Conservation (phyloP, 2,329 filamentous ascomycete species). For the Coniochaeta sp. region DNA sequence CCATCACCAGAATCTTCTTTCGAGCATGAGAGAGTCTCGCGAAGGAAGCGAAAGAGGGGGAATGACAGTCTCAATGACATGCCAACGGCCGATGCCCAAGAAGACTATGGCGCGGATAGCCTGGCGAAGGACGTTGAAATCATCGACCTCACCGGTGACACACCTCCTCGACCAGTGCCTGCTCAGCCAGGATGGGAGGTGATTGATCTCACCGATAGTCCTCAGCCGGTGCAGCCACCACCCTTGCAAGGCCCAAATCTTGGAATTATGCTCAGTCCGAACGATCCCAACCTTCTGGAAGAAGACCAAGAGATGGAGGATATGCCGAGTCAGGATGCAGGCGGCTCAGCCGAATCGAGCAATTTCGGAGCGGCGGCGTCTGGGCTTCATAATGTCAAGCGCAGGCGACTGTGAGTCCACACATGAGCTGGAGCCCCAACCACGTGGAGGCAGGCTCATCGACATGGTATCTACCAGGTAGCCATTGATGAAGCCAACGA, state of each 20-base stretch:
- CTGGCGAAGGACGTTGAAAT: neutral
- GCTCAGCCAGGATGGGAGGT: too few species aligned
- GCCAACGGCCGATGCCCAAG: neutral
- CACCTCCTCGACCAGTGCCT: neutral
- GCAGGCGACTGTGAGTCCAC: too few species aligned
- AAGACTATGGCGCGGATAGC: too few species aligned
- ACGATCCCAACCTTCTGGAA: neutral
- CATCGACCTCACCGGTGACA: neutral
- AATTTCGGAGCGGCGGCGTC: neutral
- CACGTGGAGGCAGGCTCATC: too few species aligned
- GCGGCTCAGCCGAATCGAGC: neutral
- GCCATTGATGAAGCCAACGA: too few species aligned
- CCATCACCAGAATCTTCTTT: neutral
- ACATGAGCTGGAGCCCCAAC: too few species aligned
- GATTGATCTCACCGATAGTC: neutral
- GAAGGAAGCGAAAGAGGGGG: neutral
- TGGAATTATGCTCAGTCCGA: neutral
- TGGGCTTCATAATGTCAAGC: too few species aligned
- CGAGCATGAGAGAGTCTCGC: neutral
- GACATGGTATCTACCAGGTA: too few species aligned
- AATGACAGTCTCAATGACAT: neutral
- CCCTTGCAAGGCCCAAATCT: neutral
- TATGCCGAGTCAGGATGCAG: neutral
- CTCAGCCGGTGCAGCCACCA: neutral
- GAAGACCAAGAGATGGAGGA: neutral